phyloP scores from a whole-genome alignment of 176 grass and related monocot species.

The Eleusine coracana region DNA sequence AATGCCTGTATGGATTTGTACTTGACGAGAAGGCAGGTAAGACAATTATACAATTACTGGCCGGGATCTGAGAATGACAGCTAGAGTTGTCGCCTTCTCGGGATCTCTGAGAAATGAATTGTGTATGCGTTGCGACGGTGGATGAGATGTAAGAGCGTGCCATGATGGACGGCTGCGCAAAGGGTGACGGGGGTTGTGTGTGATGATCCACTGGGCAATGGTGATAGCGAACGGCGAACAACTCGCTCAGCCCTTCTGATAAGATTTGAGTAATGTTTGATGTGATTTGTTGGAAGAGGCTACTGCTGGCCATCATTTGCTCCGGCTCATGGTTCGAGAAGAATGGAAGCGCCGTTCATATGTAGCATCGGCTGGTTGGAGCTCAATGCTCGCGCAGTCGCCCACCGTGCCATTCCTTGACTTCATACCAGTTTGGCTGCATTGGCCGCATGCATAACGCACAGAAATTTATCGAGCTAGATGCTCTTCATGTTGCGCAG shows the following conservation, averaged over 20 bases:
- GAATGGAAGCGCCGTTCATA: too few relatives aligned
- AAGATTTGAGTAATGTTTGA: not conserved
- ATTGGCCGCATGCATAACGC: too few relatives aligned
- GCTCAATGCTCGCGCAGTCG: not conserved
- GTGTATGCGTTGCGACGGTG: not conserved
- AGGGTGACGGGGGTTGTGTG: not conserved
- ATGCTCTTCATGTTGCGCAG: too few relatives aligned
- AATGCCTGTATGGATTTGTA: not conserved
- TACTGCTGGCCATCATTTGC: not conserved
- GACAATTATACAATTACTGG: not conserved
- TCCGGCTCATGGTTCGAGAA: too few relatives aligned
- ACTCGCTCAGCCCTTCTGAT: not conserved
- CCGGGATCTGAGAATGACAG: too few relatives aligned
- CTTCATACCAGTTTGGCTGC: too few relatives aligned
- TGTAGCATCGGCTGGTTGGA: not conserved
- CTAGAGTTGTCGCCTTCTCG: too few relatives aligned
- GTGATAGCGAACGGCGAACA: conserved; percentile 38
- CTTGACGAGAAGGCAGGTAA: not conserved
- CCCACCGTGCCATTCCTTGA: too few relatives aligned
- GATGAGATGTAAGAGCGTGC: conserved; percentile 19
- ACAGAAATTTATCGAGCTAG: too few relatives aligned
- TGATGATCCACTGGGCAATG: conserved; percentile 2
- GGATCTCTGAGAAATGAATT: not conserved
- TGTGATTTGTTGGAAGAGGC: not conserved
- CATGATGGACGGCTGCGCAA: not conserved